These are phyloP conservation scores for Nannochloropsis oceanica DNA, from an alignment of 108 stramenopile species.

Conservation along the genomic window DNA sequence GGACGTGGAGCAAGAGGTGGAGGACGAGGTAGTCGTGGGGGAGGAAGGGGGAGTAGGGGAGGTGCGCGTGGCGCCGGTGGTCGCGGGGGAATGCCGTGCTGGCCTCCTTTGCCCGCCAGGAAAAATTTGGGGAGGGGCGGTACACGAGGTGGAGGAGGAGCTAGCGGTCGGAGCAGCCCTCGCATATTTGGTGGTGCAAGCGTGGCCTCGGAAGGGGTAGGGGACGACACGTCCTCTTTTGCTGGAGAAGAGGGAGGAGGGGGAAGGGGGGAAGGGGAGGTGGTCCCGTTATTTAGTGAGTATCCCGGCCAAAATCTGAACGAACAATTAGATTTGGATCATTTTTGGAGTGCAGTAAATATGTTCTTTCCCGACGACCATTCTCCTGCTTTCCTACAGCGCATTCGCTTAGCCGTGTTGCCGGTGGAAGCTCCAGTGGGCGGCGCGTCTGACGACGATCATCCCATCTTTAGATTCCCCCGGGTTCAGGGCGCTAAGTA, in stretches of 20 bases:
- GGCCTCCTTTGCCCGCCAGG: neutral
- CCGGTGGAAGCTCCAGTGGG: neutral
- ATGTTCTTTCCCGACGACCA: constrained; percentile 2
- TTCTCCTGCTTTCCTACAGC: neutral
- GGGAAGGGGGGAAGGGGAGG: neutral
- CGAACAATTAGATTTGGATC: constrained; percentile 11
- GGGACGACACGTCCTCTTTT: neutral
- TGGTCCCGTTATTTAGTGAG: neutral
- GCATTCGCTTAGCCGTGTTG: neutral
- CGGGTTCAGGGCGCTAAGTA: neutral
- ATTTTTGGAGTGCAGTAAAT: constrained; percentile 9
- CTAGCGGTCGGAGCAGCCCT: neutral
- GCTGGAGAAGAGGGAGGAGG: neutral
- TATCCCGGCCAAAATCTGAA: neutral
- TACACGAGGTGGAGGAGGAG: neutral
- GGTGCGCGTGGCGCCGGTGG: neutral
- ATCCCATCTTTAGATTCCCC: neutral
- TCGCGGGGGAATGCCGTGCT: neutral
- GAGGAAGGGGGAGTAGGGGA: neutral
- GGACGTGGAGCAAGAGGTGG: neutral
- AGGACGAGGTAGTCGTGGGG: neutral
- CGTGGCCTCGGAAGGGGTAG: neutral
- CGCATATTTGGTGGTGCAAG: neutral
- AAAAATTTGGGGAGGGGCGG: neutral
- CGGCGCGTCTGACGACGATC: neutral